Conservation (phyloP, 371 early-diverging fungal genomes). For the Mucor mucedo region DNA sequence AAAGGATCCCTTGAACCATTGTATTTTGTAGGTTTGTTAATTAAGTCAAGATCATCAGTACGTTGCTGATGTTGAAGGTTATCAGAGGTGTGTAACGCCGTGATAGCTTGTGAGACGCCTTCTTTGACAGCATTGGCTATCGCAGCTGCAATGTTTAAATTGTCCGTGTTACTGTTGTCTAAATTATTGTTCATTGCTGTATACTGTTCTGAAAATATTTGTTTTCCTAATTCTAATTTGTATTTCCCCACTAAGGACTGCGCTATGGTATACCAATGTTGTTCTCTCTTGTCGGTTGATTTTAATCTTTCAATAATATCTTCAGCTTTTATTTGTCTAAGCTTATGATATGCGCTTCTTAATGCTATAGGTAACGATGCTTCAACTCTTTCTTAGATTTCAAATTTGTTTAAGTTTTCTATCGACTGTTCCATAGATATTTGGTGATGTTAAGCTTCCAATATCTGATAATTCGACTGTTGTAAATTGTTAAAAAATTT, state of each 20-base stretch:
- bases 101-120: neutral
- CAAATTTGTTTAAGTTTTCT: too few relatives aligned
- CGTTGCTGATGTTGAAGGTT: neutral
- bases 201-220: neutral
- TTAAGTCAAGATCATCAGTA: neutral
- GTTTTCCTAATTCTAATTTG: neutral
- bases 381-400: neutral
- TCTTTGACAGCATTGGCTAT: neutral
- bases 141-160: neutral
- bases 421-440: neutral
- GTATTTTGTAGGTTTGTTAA: slow-evolving; percentile 2
- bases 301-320: neutral
- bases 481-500: too few relatives aligned
- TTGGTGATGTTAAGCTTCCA: too few relatives aligned
- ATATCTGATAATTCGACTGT: too few relatives aligned
- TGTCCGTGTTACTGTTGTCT: too few relatives aligned
- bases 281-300: neutral
- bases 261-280: neutral
- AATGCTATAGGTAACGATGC: neutral
- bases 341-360: neutral
- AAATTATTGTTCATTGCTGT: neutral
- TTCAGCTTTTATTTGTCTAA: neutral
- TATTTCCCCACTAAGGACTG: neutral
- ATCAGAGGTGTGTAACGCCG: neutral
- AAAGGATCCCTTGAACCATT: slow-evolving; percentile 6